Conservation (phyloP, 352 stramenopile genomes). For the Phytophthora megakarya region DNA sequence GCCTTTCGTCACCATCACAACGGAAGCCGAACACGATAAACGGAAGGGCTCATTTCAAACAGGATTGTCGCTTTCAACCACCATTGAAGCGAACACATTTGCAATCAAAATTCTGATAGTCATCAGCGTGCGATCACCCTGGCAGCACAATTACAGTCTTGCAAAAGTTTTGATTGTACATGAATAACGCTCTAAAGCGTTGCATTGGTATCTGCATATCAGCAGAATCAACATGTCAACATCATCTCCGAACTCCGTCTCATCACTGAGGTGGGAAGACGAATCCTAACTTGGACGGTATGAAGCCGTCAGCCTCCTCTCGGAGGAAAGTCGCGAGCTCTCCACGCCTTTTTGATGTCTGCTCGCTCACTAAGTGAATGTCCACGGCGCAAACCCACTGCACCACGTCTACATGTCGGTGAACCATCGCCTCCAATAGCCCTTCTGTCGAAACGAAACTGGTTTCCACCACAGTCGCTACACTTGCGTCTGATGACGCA, state of each 20-base stretch:
- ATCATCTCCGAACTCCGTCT: neutral
- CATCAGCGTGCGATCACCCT: too few species aligned
- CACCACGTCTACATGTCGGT: constrained; percentile 45
- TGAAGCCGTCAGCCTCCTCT: constrained; percentile 36
- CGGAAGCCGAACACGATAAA: neutral
- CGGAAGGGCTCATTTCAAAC: neutral
- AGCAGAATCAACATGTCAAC: constrained; percentile 19
- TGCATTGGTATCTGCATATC: constrained; percentile 23
- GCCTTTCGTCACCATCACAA: neutral
- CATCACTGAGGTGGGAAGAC: constrained; percentile 37
- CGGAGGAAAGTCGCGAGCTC: constrained; percentile 38
- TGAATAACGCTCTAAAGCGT: constrained; percentile 32
- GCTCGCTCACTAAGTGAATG: constrained; percentile 26
- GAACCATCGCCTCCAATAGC: constrained; percentile 32
- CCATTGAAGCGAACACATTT: too few species aligned
- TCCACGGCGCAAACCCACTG: constrained; percentile 38
- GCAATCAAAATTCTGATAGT: neutral
- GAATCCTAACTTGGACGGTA: constrained; percentile 31
- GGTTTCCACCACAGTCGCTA: constrained; percentile 12
- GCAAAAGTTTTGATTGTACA: constrained; percentile 24
- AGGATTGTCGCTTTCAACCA: too few species aligned
- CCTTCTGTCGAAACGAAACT: constrained; percentile 40
- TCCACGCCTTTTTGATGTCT: constrained; percentile 25
- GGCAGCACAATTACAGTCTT: neutral
- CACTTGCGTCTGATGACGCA: neutral